A percentile compares a stretch with the other conserved stretches of the same genome.
These are phyloP conservation scores for Exophiala aquamarina DNA, from an alignment of 2,329 filamentous ascomycete genomes.

Conservation along the genomic window DNA sequence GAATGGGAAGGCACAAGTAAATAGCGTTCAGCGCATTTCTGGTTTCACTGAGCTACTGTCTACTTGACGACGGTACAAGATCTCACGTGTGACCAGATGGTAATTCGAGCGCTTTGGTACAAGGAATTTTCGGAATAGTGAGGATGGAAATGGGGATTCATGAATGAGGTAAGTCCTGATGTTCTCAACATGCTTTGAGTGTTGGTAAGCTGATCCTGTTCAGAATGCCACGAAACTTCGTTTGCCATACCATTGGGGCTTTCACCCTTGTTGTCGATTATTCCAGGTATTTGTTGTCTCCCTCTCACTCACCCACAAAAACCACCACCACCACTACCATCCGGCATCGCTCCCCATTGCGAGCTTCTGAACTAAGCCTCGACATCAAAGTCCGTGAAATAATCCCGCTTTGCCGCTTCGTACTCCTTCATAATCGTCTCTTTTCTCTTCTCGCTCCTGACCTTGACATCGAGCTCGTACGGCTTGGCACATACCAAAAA, in stretches of 20 bases:
- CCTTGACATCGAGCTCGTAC: constrained; percentile 34
- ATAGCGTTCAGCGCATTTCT: too few relatives aligned
- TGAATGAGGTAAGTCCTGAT: constrained; percentile 10
- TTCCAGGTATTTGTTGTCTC: too few relatives aligned
- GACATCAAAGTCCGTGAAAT: constrained; percentile 27
- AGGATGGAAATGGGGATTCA: constrained; percentile 22
- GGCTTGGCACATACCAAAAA: constrained; percentile 36
- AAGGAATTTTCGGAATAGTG: constrained; percentile 2
- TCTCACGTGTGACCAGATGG: background rate
- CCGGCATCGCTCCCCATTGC: too few relatives aligned
- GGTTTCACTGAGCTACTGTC: too few relatives aligned
- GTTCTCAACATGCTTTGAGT: background rate
- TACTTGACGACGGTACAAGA: background rate
- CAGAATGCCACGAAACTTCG: constrained; percentile 12
- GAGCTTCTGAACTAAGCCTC: background rate
- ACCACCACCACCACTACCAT: too few relatives aligned
- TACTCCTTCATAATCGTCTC: constrained; percentile 35
- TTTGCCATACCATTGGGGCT: background rate
- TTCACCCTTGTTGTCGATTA: too few relatives aligned
- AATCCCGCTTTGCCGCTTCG: constrained; percentile 29
- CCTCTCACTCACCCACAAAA: too few relatives aligned
- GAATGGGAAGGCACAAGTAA: too few relatives aligned
- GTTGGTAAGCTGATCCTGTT: background rate
- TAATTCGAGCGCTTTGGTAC: background rate
- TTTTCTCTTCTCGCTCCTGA: constrained; percentile 31